Conservation (phyloP, 1,139 yeast species). For the Candida labiduridarum region DNA sequence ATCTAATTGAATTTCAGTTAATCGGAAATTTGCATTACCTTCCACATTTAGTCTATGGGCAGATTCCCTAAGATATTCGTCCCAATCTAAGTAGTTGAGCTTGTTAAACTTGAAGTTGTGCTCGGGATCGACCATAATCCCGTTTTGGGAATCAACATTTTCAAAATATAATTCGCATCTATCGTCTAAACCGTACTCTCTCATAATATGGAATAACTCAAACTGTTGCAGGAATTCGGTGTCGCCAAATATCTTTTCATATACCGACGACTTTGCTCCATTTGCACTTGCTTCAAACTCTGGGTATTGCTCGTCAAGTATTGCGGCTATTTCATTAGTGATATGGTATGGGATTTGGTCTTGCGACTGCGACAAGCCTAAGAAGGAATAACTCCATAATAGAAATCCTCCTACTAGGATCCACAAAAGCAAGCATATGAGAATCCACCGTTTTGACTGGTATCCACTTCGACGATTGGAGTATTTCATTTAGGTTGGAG, state of each 20-base stretch:
- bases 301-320: constrained; percentile 9
- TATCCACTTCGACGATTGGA: not conserved
- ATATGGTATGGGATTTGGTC: not conserved
- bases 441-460: not conserved
- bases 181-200: constrained; percentile 10
- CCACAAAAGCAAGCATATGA: not conserved
- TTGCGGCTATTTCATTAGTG: constrained; percentile 1
- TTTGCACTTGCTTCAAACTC: not conserved
- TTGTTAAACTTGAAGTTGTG: constrained; percentile 17
- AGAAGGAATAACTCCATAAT: not conserved
- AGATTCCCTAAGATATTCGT: constrained; percentile 16
- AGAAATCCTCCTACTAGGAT: not conserved
- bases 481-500: not conserved
- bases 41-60: constrained; percentile 7
- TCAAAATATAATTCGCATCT: constrained; percentile 19
- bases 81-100: constrained; percentile 17
- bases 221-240: not conserved
- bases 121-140: constrained; percentile 17
- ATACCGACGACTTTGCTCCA: constrained; percentile 7
- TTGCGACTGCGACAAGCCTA: not conserved
- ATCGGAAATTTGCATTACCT: constrained; percentile 10
- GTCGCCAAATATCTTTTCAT: constrained; percentile 3
- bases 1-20: constrained; percentile 3
- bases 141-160: constrained; percentile 3
- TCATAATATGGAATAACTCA: constrained; percentile 11